Base-by-base conservation (phyloP, 257 asterid genomes). In the Henckelia pumila region DNA sequence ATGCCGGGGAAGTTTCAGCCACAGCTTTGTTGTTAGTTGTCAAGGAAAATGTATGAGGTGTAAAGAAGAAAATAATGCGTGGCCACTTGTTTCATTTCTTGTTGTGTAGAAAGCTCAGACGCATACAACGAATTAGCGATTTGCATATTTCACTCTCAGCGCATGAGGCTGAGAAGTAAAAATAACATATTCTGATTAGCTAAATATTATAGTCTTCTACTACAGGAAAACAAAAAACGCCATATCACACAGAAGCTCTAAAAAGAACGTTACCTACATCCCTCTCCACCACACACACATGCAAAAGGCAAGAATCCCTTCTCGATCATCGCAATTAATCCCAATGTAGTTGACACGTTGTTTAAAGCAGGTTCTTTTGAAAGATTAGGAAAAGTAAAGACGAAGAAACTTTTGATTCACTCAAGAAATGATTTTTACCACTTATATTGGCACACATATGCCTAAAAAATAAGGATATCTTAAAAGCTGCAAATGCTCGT, bases 401-500 rank as follows among this genome's bases (percentile, higher is more conserved):
- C 50, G 4, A 35, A 35, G 14, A 40, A 40, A 40, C 50, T 40
- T 10, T 13, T 0, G n/a, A 40, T 13, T 3, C n/a, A 13, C 13
- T 40, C 50, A 13, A 11, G 6, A 13, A 35, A 35, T 35, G 30
- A 9, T 8, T 35, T 35, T 8, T 33, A 23, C 49, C 17, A 40
- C 17, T 24, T 49, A 67, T 26, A 11, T 23, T 24, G 40, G 26
- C 9, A 35, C 32, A 21, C 8, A 57, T 23, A 20, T 68, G 21
- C 37, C 37, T 1, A 17, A 35, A 61, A 64, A 20, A 68, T 66
- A 92, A 93, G 98, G 98, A 93, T 93, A 93, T 93, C 79, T 93
- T 90, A 78, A 85, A 93, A 40, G 95, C 96, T 56, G 92, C 94
- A 86, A 90, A 90, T 8, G 99, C 99, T 37, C 97, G 92, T 74